Evolutionary conservation across 2,329 filamentous ascomycete species (phyloP).

Genomic region (Aspergillus sergii): DNA sequence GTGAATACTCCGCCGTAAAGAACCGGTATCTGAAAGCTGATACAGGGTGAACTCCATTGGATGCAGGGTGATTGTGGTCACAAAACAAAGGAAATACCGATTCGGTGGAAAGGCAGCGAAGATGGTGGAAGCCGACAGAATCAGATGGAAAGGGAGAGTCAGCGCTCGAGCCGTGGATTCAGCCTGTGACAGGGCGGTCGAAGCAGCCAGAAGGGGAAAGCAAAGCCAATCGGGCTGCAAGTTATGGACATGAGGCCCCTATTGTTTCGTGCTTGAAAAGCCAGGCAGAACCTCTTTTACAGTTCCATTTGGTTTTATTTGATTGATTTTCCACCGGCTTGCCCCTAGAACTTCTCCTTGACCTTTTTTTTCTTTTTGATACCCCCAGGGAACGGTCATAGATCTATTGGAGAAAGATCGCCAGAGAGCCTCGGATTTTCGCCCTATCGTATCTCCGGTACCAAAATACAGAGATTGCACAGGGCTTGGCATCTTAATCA

Average conservation of each 20-base stretch:
- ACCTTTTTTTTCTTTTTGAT: not conserved
- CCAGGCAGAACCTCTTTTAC: not conserved
- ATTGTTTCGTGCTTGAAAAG: conserved; percentile 14
- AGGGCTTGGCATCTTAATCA: conserved; percentile 16
- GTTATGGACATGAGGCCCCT: not conserved
- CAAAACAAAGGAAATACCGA: conserved; percentile 14
- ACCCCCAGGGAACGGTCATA: not conserved
- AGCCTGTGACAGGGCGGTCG: conserved; percentile 15
- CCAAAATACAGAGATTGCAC: conserved; percentile 5
- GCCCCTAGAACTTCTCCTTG: not conserved
- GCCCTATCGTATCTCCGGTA: conserved; percentile 25
- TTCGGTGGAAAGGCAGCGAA: conserved; percentile 29
- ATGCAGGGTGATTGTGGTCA: not conserved
- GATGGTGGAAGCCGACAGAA: conserved; percentile 36
- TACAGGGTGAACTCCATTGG: not conserved
- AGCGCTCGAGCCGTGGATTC: conserved; percentile 32
- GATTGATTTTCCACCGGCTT: not conserved
- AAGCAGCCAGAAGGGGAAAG: conserved; percentile 22
- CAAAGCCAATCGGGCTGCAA: conserved; percentile 9
- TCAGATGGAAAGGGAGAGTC: conserved; percentile 26
- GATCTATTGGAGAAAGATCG: not conserved
- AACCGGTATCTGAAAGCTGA: not conserved
- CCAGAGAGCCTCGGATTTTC: conserved; percentile 11
- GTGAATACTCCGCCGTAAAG: conserved; percentile 4
- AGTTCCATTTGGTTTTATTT: not conserved